Percentiles rank a stretch among this genome's conserved stretches.
These are phyloP conservation scores for Kodamaea kakaduensis DNA, from an alignment of 805 yeast genomes.

Conservation along the genomic window DNA sequence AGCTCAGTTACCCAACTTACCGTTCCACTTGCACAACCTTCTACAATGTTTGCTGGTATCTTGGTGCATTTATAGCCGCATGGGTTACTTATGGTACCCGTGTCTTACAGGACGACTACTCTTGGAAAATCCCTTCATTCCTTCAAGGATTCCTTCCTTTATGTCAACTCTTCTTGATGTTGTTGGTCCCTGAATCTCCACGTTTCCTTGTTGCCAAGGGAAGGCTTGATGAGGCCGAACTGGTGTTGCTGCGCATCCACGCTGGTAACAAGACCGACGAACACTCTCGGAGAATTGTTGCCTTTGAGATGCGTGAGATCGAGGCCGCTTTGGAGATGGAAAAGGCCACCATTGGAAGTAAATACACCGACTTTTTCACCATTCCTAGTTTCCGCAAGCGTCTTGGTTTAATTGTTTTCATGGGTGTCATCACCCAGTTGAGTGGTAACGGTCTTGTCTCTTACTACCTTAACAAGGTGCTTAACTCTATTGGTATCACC, in stretches of 20 bases:
- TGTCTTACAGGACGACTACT: constrained; percentile 26
- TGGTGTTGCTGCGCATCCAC: constrained; percentile 34
- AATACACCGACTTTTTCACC: constrained; percentile 36
- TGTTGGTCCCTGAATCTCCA: constrained; percentile 40
- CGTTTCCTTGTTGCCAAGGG: constrained; percentile 25
- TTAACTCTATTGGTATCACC: constrained; percentile 51
- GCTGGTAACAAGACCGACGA: constrained; percentile 35
- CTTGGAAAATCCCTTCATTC: constrained; percentile 55
- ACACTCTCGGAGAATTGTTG: constrained; percentile 15
- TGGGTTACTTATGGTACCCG: constrained; percentile 49
- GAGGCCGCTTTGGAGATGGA: constrained; percentile 35
- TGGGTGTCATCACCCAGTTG: constrained; percentile 40
- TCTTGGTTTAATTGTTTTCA: constrained; percentile 28
- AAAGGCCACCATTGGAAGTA: constrained; percentile 26
- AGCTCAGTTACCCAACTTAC: constrained; percentile 45
- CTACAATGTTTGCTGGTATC: constrained; percentile 50
- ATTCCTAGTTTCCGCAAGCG: constrained; percentile 41
- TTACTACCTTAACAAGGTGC: constrained; percentile 48
- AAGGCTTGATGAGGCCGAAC: constrained; percentile 23
- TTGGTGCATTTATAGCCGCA: constrained; percentile 52
- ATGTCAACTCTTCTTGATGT: constrained; percentile 33
- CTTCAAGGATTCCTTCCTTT: constrained; percentile 48
- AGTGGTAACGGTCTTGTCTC: constrained; percentile 53
- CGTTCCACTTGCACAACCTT: constrained; percentile 28
- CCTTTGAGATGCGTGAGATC: constrained; percentile 23